phyloP scores from a whole-genome alignment of 306 rosid genomes.

The Citrullus mucosospermus region DNA sequence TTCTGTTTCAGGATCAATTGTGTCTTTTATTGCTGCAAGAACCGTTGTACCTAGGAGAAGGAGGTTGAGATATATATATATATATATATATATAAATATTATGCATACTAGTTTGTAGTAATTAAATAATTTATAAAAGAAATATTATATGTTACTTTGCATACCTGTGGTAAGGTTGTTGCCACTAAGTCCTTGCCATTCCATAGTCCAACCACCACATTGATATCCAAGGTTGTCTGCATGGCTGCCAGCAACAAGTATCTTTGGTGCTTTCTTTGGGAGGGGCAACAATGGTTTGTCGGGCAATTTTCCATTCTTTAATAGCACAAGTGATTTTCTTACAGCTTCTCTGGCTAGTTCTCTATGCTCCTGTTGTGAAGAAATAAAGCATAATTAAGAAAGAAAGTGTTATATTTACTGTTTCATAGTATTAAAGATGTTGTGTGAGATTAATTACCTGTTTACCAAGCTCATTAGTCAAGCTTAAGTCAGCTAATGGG shows the following conservation, averaged over 20 bases:
- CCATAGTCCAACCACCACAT: conserved; percentile 37
- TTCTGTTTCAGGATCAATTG: not conserved
- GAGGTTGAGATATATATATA: too few relatives aligned
- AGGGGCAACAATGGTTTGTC: conserved; percentile 20
- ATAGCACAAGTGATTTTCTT: conserved; percentile 20
- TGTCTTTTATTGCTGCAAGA: not conserved
- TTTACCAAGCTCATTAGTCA: not conserved
- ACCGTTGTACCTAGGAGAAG: not conserved
- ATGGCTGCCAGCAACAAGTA: conserved; percentile 28
- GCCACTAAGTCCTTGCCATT: conserved; percentile 19
- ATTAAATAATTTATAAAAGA: too few relatives aligned
- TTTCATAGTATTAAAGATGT: too few relatives aligned
- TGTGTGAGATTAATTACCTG: not conserved
- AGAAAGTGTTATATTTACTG: too few relatives aligned
- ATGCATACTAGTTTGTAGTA: too few relatives aligned
- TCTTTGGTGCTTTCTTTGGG: conserved; percentile 18
- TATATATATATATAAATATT: too few relatives aligned
- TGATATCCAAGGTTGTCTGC: conserved; percentile 29
- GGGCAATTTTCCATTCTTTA: conserved; percentile 22
- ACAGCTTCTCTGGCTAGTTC: conserved; percentile 34
- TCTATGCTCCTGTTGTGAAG: conserved; percentile 18
- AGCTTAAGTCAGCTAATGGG: not conserved
- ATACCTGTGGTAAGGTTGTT: conserved; percentile 8
- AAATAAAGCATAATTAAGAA: not conserved
- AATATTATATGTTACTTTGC: too few relatives aligned